Percentiles rank a stretch among this genome's conserved stretches.
phyloP scores from a whole-genome alignment of 768 basidiomycete genomes.

The Lyophyllum atratum region DNA sequence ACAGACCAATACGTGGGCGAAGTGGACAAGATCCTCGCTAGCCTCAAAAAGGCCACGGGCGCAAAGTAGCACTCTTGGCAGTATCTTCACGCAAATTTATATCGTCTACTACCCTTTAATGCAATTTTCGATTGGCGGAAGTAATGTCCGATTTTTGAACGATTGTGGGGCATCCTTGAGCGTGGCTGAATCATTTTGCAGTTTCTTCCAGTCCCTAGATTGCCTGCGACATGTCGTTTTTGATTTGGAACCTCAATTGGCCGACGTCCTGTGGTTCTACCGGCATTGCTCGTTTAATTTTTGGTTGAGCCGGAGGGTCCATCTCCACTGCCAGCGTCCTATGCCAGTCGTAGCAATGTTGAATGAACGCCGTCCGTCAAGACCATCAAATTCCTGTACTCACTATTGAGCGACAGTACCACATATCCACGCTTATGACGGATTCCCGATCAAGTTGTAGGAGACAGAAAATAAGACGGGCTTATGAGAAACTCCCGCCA shows the following conservation, averaged over 20 bases:
- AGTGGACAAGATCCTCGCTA: slow-evolving; percentile 64
- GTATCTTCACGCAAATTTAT: too few relatives aligned
- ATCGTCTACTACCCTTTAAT: too few relatives aligned
- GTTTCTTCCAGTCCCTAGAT: too few relatives aligned
- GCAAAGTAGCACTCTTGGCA: slow-evolving; percentile 22
- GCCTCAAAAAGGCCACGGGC: slow-evolving; percentile 60
- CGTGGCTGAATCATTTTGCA: too few relatives aligned
- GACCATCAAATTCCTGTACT: background rate
- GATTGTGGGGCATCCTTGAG: too few relatives aligned
- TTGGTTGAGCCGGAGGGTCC: too few relatives aligned
- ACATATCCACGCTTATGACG: background rate
- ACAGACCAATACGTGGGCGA: slow-evolving; percentile 62
- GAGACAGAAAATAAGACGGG: background rate
- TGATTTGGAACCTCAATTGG: too few relatives aligned
- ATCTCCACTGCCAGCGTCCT: background rate
- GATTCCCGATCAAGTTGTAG: background rate
- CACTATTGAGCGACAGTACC: background rate
- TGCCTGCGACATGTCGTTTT: too few relatives aligned
- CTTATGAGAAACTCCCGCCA: background rate
- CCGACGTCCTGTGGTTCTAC: too few relatives aligned
- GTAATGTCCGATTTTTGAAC: too few relatives aligned
- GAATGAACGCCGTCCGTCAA: background rate
- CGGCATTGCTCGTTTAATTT: too few relatives aligned
- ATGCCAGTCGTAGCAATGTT: background rate
- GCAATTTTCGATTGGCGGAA: too few relatives aligned